Base-by-base conservation (phyloP, 768 basidiomycete species). In the Myochromella boudieri region DNA sequence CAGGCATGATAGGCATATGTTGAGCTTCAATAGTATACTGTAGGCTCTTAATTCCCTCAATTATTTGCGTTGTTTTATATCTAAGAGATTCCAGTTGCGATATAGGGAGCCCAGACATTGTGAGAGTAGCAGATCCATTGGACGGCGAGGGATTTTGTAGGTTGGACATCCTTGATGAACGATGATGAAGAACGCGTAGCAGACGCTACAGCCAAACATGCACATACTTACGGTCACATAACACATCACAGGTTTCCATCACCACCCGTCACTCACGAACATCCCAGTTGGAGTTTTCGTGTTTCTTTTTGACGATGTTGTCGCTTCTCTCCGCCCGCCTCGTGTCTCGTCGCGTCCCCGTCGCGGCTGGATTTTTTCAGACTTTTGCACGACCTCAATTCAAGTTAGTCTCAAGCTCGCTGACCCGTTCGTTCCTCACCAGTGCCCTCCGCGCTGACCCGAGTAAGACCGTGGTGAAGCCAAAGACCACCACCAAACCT, bases 11-110 rank as follows among this genome's bases (percentile, higher is more conserved):
- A 28, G 67, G 68, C 34, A 72, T 75, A 28, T 80, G 72, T 10
- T 76, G 77, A 6, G 69, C 71, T 43, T 87, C 83, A 54, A 91
- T 70, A 6, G 78, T 84, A 42, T 77, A 71, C 46, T 83, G 82
- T 7, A 91, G 70, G 0, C 71, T 69, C 46, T 81, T 70, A 18
- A 91, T 84, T 6, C 86, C 87, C 41, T 91, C 89, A 36, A 89
- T 80, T 27, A 91, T 87, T 61, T 90, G 87, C 49, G 77, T 81
- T 3, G 85, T 77, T 54, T 89, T 88, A 71, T 87, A 87, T 29
- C 76, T 75, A 41, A 91, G 70, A 4, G 86, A 89, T 56, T 91
- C 88, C 11, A 91, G 77, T 51, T 88, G 85, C 3, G 81, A 72
- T 18, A 85, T 65, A 29, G 28, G 49, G 34, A 51, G 44, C 4